Base-by-base conservation (phyloP, 1,139 yeast species). In the Candida mesenterica region DNA sequence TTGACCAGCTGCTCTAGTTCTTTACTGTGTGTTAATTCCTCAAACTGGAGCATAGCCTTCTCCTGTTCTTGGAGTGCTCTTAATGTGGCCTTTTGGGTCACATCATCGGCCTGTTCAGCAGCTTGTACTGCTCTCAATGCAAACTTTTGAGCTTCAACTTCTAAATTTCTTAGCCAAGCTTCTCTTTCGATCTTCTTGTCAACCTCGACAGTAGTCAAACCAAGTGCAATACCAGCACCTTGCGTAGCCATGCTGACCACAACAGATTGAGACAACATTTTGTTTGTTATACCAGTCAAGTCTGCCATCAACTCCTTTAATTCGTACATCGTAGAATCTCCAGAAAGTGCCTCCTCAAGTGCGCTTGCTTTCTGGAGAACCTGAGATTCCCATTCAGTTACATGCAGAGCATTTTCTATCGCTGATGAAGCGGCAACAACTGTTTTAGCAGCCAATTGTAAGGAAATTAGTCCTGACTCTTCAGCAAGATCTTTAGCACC, bases 61-160 rank as follows among this genome's bases (percentile, higher is more conserved):
- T 28, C 31, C 14, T 28, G 28, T 9, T 13, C 17, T 15, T 25
- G 15, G 14, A 25, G 28, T 25, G 28, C 28, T 10, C 17, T 25
- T 17, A 25, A 13, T 5, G 15, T 25, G 10, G 28, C 12, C 28
- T 15, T 25, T 25, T 25, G 28, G 15, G 17, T 25, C 7, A 25
- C 15, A 15, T 13, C 7, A 10, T 25, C 28, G 10, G 17, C 14
- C 5, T 12, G 17, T 25, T 27, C 34, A 4, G 41, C 41, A 4
- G 40, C 40, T 19, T 27, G 10, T n/a, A 26, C 22, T 4, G 37
- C 34, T 6, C 34, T 28, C 34, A 37, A 33, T 10, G 24, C 30
- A n/a, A 13, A 13, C 17, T 25, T 25, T 14, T 25, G 28, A n/a
- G 28, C 28, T 7, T 25, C 28, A 13, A 13, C 4, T 14, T 13